Base-by-base conservation (phyloP, 2,329 filamentous ascomycete genomes). In the Davidsoniella neocaledoniae region DNA sequence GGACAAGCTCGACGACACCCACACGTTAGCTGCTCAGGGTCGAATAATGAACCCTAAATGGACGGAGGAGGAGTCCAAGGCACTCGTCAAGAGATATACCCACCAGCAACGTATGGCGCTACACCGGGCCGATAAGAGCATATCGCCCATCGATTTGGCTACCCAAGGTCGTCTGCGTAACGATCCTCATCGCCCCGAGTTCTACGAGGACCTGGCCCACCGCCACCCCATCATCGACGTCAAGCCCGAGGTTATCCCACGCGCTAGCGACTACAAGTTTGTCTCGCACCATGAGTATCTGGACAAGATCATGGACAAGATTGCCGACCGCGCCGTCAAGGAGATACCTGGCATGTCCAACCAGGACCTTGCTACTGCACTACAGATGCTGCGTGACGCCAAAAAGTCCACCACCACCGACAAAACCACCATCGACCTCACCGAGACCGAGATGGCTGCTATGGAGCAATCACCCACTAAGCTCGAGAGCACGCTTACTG, bases 151-250 rank as follows among this genome's bases (percentile, higher is more conserved):
- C 56, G 86, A 96, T 64, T 62, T 95, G 61, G 71, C 81, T 40
- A 70, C 77, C 33, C 83, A 91, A 66, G 84, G 81, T 56, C 72
- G 77, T 41, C 64, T 84, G 57, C 79, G 86, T 54, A 72, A 69
- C 49, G 87, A 94, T 61, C 73, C 79, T 7, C 83, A 85, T 70
- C 70, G 71, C 48, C 68, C 88, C 46, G 70, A 76, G 54, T 91
- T 94, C 63, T 67, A 90, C 50, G 87, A 95, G 62, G 86, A 94
- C 63, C 83, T 94, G 59, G 77, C 82, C 53, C 74, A 74, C 51
- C 73, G 90, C 55, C 77, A 86, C 59, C 85, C 86, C 48, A 71
- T 85, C 46, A 74, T 91, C 54, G 90, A 96, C 67, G 75, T 81
- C 61, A 77, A 69, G 62, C 74, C 66, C 57, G 70, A 66, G 52